Base-by-base conservation (phyloP, 208 protist species). In the Trypanosoma avium region DNA sequence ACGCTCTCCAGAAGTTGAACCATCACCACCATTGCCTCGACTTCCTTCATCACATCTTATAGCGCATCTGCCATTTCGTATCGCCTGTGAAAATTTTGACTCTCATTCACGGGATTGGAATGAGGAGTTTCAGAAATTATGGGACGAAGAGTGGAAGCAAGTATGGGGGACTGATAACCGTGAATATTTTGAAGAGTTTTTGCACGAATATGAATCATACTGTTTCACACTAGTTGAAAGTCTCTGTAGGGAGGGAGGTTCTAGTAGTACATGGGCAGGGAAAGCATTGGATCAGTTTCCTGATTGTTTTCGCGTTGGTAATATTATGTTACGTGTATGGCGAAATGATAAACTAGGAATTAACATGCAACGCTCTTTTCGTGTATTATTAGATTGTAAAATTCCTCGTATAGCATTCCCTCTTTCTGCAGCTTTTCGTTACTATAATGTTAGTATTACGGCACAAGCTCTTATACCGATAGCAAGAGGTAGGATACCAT, bases 321-420 rank as follows among this genome's bases (percentile, higher is more conserved):
- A 83, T 45, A 17, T 88, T 17, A 58, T 88, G n/a, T 43, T 85
- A 40, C 67, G 73, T 35, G 58, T 75, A 32, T 88, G 82, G 82
- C 56, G 54, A 0, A 68, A 83, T 29, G 64, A 64, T 15, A 82
- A 85, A 61, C 33, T 75, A 8, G 82, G 73, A 13, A 54, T 73
- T 59, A 81, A 78, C 73, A 76, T 79, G 69, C 82, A 88, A 61
- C 68, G 79, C 17, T 81, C 73, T 58, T 77, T 81, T 33, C 62
- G 64, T 9, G 78, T 62, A 4, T 36, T 84, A 21, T 36, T 82
- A 22, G 68, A 42, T 21, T 54, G 40, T 36, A 36, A 33, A 13
- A 38, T 27, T 9, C 53, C 64, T 9, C 9, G 17, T 3, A 21
- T 70, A 0, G 22, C 38, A n/a, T 58, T 70, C 26, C 64, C 64